Evolutionary conservation across 768 basidiomycete species (phyloP), one percentile per base, ranked within the genome.

Genomic region (Agaricus blazei): DNA sequence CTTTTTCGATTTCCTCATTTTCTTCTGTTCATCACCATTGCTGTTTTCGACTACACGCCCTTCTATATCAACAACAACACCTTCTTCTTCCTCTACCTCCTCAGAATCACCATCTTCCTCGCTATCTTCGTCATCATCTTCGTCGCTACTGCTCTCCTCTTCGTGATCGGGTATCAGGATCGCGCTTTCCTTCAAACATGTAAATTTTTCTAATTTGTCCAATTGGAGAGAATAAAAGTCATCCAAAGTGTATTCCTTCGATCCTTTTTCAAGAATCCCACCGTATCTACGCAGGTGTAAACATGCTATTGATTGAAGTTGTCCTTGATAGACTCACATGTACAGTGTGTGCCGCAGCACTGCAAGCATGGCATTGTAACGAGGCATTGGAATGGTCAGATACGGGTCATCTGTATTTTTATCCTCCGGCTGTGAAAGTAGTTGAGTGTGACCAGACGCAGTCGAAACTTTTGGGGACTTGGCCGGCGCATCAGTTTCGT

Each of bases 311-410:
- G 40, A 37, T 5, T 42, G 19, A 36, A 40, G 29, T 19, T 19
- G 24, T 3, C 14, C 12, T 9, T 41, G 11, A 36, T 9, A 34
- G 34, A 71, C 89, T 19, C 55, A 91, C 90, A 95, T 85, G 69
- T 90, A 95, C 1, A 96, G 72, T 0, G 88, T 92, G 65, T 93
- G 95, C 23, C 84, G 79, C 42, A 92, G 75, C 6, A 94, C 84
- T 0, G 91, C 84, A 6, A 94, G 74, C 92, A 96, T 94, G 3
- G 90, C 80, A 62, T 95, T 96, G 68, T 94, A 95, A 7, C 91
- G 77, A 1, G 84, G 76, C 15, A 86, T 72, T 0, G 93, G 94
- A 1, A 72, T 70, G 0, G 87, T 84, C 57, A 77, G 64, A 37
- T 73, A 69, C 0, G 90, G 87, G 63, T 92, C 90, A 51, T 89